Evolutionary conservation across 1,284 basidiomycete species (phyloP).

Genomic region (Sanghuangporus sanghuang): DNA sequence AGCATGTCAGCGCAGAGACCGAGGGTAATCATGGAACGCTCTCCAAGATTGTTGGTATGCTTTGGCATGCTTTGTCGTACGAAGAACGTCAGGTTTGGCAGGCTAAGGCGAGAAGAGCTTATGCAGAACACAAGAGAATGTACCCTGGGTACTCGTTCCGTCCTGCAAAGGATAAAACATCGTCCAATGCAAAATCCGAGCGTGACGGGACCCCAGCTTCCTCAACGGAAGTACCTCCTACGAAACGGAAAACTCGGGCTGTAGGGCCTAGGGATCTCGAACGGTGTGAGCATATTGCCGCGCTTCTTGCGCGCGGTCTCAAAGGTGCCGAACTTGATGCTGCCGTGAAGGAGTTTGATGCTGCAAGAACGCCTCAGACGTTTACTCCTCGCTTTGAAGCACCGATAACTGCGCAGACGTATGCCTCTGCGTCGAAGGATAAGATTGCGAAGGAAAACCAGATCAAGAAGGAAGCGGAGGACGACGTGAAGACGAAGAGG

Average conservation of each 20-base stretch:
- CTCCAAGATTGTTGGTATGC: constrained; percentile 66
- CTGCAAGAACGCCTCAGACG: constrained; percentile 55
- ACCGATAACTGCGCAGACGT: constrained; percentile 51
- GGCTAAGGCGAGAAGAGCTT: constrained; percentile 54
- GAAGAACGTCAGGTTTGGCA: constrained; percentile 71
- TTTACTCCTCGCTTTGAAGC: constrained; percentile 61
- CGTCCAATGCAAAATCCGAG: neutral
- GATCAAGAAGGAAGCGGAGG: constrained; percentile 1
- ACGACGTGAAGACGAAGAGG: neutral
- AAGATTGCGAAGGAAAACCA: neutral
- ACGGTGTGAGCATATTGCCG: constrained; percentile 73
- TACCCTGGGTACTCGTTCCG: constrained; percentile 70
- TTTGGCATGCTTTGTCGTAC: constrained; percentile 66
- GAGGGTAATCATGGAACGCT: constrained; percentile 78
- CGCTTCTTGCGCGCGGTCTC: constrained; percentile 68
- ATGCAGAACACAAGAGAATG: constrained; percentile 61
- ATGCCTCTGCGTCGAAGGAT: neutral
- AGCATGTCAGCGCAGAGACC: constrained; percentile 69
- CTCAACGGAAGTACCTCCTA: constrained; percentile 28
- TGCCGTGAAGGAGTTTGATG: constrained; percentile 71
- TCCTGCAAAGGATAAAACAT: constrained; percentile 29
- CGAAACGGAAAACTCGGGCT: constrained; percentile 60
- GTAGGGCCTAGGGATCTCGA: constrained; percentile 65
- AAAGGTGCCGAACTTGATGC: constrained; percentile 64
- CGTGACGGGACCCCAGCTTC: neutral